Base-by-base conservation (phyloP, 192 early-diverging fungal species). In the Podila epicladia region DNA sequence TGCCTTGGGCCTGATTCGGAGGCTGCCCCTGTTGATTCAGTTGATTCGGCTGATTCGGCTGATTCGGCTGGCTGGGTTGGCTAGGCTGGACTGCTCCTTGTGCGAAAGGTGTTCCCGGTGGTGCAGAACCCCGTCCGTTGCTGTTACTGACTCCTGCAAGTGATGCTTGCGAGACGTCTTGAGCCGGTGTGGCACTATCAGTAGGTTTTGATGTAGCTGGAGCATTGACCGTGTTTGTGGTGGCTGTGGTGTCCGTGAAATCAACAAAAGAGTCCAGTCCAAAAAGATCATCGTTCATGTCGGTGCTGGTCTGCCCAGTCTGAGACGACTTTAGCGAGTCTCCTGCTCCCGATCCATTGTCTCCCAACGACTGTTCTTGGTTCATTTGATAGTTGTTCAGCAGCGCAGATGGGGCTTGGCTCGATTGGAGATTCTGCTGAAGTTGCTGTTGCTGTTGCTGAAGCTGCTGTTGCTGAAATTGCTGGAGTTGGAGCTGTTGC, bases 381-480 rank as follows among this genome's bases (percentile, higher is more conserved):
- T 80, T 71, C n/a, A 73, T 22, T 26, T 72, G 77, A 64, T 72
- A 80, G 51, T 53, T 73, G 49, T 69, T 80, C 49, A 73, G 58
- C 55, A 80, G 55, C 7, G 77, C 24, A 22, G 77, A 48, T 29
- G 67, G 77, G 0, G 29, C 28, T 20, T 61, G 59, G 6, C 26
- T 28, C 8, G 31, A 32, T 24, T 67, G 76, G 19, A 31, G 32
- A 4, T 76, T 67, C 7, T 75, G 73, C 57, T 69, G 73, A 4
- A 63, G 66, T 31, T 76, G 74, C 5, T 76, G 74, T 55, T 76
- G 74, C 41, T 75, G 74, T 22, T 75, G 74, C 37, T 79, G 76
- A 26, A 72, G 75, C 17, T 67, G 58, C 6, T 72, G 69, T 20
- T 72, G 75, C 20, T 71, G 70, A 9, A 71, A 69, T 29, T 58